Conservation (phyloP, 1,284 basidiomycete species). For the Paramarasmius palmivorus region DNA sequence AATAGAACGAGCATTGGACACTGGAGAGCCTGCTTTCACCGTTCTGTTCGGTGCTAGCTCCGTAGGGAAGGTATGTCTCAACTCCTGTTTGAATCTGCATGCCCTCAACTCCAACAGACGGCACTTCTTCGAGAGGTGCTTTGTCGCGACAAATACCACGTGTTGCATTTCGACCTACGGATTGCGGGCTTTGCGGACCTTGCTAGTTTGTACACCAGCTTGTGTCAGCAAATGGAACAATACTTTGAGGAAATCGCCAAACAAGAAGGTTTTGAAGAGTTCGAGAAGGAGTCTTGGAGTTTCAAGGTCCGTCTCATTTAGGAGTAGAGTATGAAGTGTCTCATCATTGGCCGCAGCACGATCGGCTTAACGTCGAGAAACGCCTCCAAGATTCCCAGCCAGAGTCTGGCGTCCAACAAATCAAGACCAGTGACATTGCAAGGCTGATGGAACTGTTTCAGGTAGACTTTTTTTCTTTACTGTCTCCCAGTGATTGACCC, state of each 20-base stretch:
- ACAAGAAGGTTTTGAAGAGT: conserved; percentile 68
- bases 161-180: conserved; percentile 80
- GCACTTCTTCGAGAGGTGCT: conserved; percentile 77
- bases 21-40: conserved; percentile 74
- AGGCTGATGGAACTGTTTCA: conserved; percentile 85
- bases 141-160: conserved; percentile 65
- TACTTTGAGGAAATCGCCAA: conserved; percentile 69
- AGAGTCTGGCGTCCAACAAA: conserved; percentile 37
- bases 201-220: conserved; percentile 69
- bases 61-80: conserved; percentile 64
- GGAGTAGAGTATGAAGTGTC: conserved; percentile 2
- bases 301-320: conserved; percentile 61
- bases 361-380: conserved; percentile 69
- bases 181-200: conserved; percentile 84
- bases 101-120: conserved; percentile 44
- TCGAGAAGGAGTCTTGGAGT: conserved; percentile 71
- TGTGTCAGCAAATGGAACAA: conserved; percentile 79
- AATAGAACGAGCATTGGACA: conserved; percentile 60
- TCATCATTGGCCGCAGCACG: conserved; percentile 47
- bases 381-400: conserved; percentile 45
- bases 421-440: conserved; percentile 78
- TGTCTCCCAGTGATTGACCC: conserved; percentile 10
- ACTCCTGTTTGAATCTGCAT: conserved; percentile 1
- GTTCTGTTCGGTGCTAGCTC: conserved; percentile 80
- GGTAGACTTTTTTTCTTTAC: conserved; percentile 31